phyloP scores from a whole-genome alignment of 805 yeast species.

The Sugiyamaella chiloensis region DNA sequence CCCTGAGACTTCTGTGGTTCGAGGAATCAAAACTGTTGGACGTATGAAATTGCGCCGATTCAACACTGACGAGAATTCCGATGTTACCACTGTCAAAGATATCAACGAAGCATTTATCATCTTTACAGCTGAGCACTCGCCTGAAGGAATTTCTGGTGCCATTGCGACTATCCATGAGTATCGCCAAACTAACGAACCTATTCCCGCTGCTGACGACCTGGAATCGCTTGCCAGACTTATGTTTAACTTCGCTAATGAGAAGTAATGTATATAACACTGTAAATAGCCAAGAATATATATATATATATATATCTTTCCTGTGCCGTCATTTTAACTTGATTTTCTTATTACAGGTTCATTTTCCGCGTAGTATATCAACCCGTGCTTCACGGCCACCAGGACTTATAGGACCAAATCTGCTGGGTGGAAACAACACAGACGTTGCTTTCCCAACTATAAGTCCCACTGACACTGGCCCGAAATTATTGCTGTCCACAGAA shows the following conservation, averaged over 20 bases:
- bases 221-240: constrained; percentile 30
- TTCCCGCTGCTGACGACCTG: constrained; percentile 25
- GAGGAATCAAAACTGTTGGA: constrained; percentile 70
- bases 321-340: not conserved
- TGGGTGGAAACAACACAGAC: constrained; percentile 65
- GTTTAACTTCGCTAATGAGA: constrained; percentile 17
- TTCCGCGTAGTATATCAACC: constrained; percentile 1
- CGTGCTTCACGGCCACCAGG: constrained; percentile 52
- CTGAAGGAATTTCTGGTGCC: constrained; percentile 41
- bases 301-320: too few species aligned
- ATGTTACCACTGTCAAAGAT: constrained; percentile 27
- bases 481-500: constrained; percentile 79
- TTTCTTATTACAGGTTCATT: not conserved
- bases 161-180: constrained; percentile 43
- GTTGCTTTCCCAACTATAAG: constrained; percentile 75
- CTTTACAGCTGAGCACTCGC: constrained; percentile 45
- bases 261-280: constrained; percentile 3
- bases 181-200: constrained; percentile 39
- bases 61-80: constrained; percentile 30
- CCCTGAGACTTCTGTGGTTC: constrained; percentile 56
- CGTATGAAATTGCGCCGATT: constrained; percentile 61
- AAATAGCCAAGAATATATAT: constrained; percentile 1
- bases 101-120: constrained; percentile 47
- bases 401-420: constrained; percentile 50
- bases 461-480: constrained; percentile 85